phyloP scores from a whole-genome alignment of 2,329 filamentous ascomycete genomes.

The Pseudogymnoascus verrucosus region DNA sequence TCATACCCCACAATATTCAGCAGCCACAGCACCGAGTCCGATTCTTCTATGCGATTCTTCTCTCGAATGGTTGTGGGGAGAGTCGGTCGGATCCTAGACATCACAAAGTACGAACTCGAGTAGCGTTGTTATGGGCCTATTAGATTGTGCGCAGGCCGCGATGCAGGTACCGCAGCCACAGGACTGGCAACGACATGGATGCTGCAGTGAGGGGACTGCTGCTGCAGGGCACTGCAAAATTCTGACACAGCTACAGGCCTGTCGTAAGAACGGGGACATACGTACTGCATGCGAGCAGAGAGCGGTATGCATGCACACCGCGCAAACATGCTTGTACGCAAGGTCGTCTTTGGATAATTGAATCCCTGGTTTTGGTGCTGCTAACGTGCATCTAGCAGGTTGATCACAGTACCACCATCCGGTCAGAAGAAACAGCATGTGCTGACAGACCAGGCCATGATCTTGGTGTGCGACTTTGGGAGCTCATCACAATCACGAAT shows the following conservation, averaged over 20 bases:
- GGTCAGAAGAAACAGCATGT: neutral
- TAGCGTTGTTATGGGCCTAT: neutral
- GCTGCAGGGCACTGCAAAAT: neutral
- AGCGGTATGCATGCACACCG: neutral
- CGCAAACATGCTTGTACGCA: neutral
- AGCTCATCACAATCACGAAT: neutral
- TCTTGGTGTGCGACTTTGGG: neutral
- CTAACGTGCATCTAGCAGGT: neutral
- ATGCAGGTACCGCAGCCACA: conserved; percentile 5
- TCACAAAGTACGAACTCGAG: neutral
- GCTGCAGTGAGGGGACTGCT: neutral
- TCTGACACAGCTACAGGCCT: neutral
- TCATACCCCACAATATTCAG: neutral
- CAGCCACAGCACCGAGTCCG: neutral
- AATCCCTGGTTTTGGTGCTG: conserved; percentile 1
- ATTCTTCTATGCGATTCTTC: neutral
- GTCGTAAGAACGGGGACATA: neutral
- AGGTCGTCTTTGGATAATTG: neutral
- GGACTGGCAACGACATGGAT: conserved; percentile 6
- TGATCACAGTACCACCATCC: neutral
- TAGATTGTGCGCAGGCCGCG: neutral
- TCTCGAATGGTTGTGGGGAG: neutral
- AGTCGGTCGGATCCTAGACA: neutral
- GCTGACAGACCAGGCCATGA: neutral
- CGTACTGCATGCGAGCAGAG: neutral